Percentiles rank a stretch among this genome's conserved stretches.
Conservation (phyloP, 2,329 filamentous ascomycete genomes). For the Tolypocladium sp. region DNA sequence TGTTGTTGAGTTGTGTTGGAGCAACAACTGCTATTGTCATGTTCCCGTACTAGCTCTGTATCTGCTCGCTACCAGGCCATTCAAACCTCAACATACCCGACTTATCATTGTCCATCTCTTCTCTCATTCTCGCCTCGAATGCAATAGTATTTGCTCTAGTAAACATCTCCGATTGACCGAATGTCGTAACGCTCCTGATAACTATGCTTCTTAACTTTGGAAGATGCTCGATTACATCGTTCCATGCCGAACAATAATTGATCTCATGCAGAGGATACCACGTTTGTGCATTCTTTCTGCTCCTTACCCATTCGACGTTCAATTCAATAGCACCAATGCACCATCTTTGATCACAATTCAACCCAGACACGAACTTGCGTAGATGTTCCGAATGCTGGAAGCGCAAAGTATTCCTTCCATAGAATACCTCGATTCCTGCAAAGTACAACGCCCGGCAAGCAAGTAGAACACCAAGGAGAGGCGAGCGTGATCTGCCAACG, state of each 20-base stretch:
- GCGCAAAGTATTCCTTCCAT: neutral
- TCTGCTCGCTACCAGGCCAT: neutral
- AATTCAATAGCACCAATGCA: neutral
- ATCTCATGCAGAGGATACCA: neutral
- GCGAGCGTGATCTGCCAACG: neutral
- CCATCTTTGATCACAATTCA: neutral
- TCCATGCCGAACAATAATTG: neutral
- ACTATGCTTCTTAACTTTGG: neutral
- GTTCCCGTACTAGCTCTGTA: too few species aligned
- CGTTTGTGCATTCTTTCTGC: neutral
- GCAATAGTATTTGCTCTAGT: neutral
- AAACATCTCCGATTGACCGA: neutral
- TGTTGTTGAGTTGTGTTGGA: too few species aligned
- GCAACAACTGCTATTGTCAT: too few species aligned
- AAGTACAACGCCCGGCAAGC: neutral
- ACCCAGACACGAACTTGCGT: neutral
- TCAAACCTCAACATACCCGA: neutral
- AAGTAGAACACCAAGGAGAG: neutral
- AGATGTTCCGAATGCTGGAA: neutral
- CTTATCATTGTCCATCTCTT: neutral
- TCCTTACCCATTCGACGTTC: neutral
- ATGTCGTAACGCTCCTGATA: neutral
- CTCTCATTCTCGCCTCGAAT: neutral
- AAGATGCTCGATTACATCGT: neutral
- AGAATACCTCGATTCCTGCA: neutral